Conservation (phyloP, 805 yeast genomes). For the Yamadazyma insecticola region DNA sequence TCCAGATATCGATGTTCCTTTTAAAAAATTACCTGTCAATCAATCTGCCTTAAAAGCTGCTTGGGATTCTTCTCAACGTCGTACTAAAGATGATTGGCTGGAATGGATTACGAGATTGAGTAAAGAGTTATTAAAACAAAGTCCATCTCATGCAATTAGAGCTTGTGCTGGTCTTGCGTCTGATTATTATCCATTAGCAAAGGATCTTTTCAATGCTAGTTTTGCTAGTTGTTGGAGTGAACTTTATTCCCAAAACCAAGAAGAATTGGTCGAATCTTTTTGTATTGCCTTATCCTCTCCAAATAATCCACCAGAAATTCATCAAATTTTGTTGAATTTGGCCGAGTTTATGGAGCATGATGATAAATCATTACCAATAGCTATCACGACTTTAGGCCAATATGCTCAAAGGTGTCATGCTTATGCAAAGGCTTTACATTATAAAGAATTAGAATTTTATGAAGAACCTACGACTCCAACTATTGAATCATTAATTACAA, state of each 20-base stretch:
- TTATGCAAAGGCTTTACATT: constrained; percentile 94
- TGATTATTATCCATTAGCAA: constrained; percentile 81
- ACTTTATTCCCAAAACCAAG: constrained; percentile 81
- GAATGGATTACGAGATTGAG: constrained; percentile 92
- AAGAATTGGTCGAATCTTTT: constrained; percentile 78
- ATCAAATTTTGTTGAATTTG: constrained; percentile 80
- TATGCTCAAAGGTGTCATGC: constrained; percentile 96
- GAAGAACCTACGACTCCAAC: constrained; percentile 91
- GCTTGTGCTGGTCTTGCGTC: constrained; percentile 90
- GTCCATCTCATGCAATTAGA: constrained; percentile 90
- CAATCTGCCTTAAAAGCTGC: constrained; percentile 65
- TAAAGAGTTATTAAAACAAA: constrained; percentile 80
- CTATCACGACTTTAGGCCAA: constrained; percentile 83
- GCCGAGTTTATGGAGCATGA: constrained; percentile 98
- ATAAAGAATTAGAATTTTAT: constrained; percentile 90
- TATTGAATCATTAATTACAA: constrained; percentile 85
- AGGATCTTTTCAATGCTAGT: constrained; percentile 87
- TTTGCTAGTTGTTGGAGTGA: constrained; percentile 96
- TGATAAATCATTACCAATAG: constrained; percentile 87
- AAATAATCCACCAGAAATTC: constrained; percentile 92
- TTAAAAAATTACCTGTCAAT: constrained; percentile 69
- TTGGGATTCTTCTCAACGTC: constrained; percentile 88
- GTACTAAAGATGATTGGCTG: constrained; percentile 95
- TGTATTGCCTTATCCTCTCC: constrained; percentile 86
- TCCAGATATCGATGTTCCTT: constrained; percentile 60